These are phyloP conservation scores for Leucogyrophana mollusca DNA, from an alignment of 768 basidiomycete species.

Conservation along the genomic window DNA sequence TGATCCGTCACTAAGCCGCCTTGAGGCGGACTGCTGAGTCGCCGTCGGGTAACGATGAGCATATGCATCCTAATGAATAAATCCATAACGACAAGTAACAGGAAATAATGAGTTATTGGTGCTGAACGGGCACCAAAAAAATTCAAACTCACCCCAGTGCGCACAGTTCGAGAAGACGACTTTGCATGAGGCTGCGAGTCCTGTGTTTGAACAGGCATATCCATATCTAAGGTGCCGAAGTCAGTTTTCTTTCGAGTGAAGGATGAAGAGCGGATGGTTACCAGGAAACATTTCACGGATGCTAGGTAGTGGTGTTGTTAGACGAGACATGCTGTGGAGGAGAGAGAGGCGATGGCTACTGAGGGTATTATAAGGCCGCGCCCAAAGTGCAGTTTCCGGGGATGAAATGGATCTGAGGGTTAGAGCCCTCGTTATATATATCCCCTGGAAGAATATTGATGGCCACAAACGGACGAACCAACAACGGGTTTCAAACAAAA, in stretches of 20 bases:
- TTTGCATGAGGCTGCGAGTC: constrained; percentile 7
- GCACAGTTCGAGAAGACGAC: constrained; percentile 2
- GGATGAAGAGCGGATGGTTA: constrained; percentile 16
- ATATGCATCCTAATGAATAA: too few relatives aligned
- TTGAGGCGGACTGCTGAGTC: too few relatives aligned
- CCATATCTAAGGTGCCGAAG: background rate
- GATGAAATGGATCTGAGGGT: constrained; percentile 6
- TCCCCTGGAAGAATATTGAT: constrained; percentile 5
- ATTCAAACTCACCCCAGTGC: too few relatives aligned
- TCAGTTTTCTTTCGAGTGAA: background rate
- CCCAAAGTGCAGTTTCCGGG: constrained; percentile 1
- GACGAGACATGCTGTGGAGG: constrained; percentile 19
- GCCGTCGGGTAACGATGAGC: too few relatives aligned
- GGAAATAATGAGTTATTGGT: too few relatives aligned
- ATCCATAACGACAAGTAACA: too few relatives aligned
- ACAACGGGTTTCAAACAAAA: constrained; percentile 19
- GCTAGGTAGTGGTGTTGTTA: constrained; percentile 40
- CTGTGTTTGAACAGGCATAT: too few relatives aligned
- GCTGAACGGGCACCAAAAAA: too few relatives aligned
- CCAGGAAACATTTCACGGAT: constrained; percentile 59
- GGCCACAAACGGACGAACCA: constrained; percentile 12
- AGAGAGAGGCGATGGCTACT: background rate
- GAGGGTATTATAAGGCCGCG: background rate
- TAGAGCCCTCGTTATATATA: constrained; percentile 12
- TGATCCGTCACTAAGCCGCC: too few relatives aligned